Base-by-base conservation (phyloP, 805 yeast genomes). In the Candida suzukii region DNA sequence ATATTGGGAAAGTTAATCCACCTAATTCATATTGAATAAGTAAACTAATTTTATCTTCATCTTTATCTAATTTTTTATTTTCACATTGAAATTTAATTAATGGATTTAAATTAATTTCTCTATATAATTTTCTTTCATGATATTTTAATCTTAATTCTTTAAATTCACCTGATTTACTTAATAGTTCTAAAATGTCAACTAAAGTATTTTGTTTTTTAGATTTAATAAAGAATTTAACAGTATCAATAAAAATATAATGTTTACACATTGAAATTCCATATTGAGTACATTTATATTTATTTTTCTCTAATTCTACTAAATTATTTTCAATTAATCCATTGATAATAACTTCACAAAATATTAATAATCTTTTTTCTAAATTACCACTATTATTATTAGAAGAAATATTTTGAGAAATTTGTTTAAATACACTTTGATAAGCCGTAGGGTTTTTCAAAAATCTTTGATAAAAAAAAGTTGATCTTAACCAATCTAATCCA, bases 11-110 rank as follows among this genome's bases (percentile, higher is more conserved):
- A 22, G 70, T 76, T 4, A 69, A 37, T 0, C 77, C 76, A 1
- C 79, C 74, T 9, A 76, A 56, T 39, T 74, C 79, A 50, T 62
- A 70, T 45, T 76, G 80, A 9, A 73, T 54, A 10, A 73, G 20
- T 8, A 75, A 46, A 3, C 60, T 63, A 0, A 71, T 56, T 43
- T 75, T 75, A 11, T 71, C 70, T 21, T 39, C 41, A 7, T 50
- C 45, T 8, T 46, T 48, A 18, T 56, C 58, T 21, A 61, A 41
- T 16, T 61, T 58, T 2, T 54, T 54, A 0, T 57, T 47, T n/a
- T 60, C 50, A 19, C 60, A 46, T 2, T 73, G 70, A 46, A 45
- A 71, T 42, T 56, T 63, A 1, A 71, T 44, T 1, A 63, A 47
- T 0, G 70, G 68, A 0, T 69, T 65, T 1, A 44, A 32, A 41